Conservation (phyloP, 192 early-diverging fungal genomes). For the Fimicolochytrium jonesii region DNA sequence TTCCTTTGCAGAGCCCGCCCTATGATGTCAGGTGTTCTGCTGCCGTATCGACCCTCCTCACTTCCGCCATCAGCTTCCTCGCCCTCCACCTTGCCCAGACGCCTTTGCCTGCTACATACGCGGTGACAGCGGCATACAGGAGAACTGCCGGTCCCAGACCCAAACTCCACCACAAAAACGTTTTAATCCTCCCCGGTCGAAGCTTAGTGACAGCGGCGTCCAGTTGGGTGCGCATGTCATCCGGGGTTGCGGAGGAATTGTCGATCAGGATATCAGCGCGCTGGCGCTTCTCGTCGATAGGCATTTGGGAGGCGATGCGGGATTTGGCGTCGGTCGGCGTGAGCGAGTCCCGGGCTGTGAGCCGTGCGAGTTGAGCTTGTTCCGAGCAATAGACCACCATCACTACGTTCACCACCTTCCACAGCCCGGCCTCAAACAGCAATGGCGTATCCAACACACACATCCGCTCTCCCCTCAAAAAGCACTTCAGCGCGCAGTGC, state of each 20-base stretch:
- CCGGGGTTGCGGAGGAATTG: constrained; percentile 49
- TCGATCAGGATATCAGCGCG: constrained; percentile 81
- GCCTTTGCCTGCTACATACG: no score
- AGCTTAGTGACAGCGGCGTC: background rate
- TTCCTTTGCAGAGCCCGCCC: no score
- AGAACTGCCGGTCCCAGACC: no score
- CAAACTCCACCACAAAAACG: background rate
- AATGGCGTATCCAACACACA: constrained; percentile 92
- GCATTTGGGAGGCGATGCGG: constrained; percentile 79
- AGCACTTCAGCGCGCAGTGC: constrained; percentile 58
- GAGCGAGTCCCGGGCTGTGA: constrained; percentile 69
- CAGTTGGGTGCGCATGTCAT: background rate
- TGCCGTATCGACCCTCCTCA: no score
- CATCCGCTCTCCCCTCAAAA: constrained; percentile 61
- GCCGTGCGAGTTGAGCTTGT: constrained; percentile 66
- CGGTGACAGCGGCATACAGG: no score
- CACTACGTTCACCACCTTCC: constrained; percentile 63
- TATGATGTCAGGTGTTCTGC: no score
- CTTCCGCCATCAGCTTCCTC: no score
- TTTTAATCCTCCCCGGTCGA: background rate
- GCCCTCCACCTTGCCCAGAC: no score
- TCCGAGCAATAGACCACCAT: constrained; percentile 78
- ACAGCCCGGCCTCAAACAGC: constrained; percentile 79
- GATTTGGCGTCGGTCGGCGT: constrained; percentile 58
- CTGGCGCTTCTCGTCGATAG: constrained; percentile 69